Evolutionary conservation across 306 rosid genomes (phyloP).

Genomic region (Carpinus viminea): DNA sequence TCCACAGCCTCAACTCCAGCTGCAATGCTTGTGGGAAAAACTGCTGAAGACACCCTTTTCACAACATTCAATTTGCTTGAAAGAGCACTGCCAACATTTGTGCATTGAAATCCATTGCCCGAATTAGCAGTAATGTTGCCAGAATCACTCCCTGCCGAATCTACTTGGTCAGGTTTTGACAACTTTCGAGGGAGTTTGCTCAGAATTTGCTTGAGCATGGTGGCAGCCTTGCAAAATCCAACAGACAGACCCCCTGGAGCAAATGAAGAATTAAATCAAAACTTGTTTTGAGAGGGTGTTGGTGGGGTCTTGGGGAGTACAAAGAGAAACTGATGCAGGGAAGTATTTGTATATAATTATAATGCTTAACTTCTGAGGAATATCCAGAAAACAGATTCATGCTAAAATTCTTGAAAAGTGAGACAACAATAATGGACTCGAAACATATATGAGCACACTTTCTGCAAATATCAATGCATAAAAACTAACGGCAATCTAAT

Average conservation of each 20-base stretch:
- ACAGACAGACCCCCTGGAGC: slow-evolving; percentile 35
- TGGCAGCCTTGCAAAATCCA: slow-evolving; percentile 36
- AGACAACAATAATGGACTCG: background rate
- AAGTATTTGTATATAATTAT: background rate
- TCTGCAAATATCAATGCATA: background rate
- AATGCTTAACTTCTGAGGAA: background rate
- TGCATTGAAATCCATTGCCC: slow-evolving; percentile 87
- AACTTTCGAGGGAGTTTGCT: slow-evolving; percentile 87
- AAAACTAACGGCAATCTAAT: background rate
- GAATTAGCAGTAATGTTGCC: slow-evolving; percentile 58
- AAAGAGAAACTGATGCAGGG: background rate
- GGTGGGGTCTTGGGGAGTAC: background rate
- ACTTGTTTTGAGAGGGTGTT: background rate
- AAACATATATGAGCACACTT: background rate
- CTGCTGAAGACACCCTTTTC: slow-evolving; percentile 93
- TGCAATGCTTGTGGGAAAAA: slow-evolving; percentile 81
- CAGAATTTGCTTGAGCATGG: slow-evolving; percentile 92
- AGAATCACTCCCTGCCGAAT: slow-evolving; percentile 65
- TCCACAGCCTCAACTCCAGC: slow-evolving; percentile 89
- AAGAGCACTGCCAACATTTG: slow-evolving; percentile 89
- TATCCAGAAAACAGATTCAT: slow-evolving; percentile 2
- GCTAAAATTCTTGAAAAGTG: slow-evolving; percentile 16
- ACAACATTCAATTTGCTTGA: slow-evolving; percentile 95
- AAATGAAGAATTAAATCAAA: slow-evolving; percentile 17
- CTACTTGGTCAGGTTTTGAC: slow-evolving; percentile 66